Conservation (phyloP, 2,329 filamentous ascomycete species). For the Myriosclerotinia curreyana region DNA sequence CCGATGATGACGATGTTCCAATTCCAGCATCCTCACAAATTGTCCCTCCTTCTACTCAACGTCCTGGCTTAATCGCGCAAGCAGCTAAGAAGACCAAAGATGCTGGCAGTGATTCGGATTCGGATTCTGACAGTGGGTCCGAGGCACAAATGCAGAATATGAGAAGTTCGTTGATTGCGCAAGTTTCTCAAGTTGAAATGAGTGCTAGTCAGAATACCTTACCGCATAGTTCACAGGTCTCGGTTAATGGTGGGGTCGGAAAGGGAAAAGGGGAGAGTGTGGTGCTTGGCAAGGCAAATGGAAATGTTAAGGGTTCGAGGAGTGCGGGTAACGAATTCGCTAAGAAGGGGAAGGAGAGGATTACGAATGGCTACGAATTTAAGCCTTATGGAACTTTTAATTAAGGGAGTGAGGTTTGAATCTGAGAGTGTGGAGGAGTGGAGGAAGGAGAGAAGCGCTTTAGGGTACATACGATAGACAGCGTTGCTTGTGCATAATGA, state of each 20-base stretch:
- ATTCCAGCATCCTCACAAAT: constrained; percentile 4
- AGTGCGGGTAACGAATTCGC: constrained; percentile 21
- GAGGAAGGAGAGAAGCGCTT: background rate
- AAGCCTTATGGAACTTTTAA: constrained; percentile 17
- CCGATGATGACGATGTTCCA: background rate
- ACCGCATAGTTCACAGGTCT: background rate
- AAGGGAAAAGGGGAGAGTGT: background rate
- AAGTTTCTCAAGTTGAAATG: constrained; percentile 5
- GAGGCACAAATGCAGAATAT: constrained; percentile 1
- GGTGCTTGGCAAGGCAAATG: background rate
- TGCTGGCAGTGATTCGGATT: constrained; percentile 21
- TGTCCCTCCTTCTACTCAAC: constrained; percentile 7
- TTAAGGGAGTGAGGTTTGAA: background rate
- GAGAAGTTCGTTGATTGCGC: constrained; percentile 14
- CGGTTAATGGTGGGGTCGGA: constrained; percentile 7
- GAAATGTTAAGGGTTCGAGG: constrained; percentile 13
- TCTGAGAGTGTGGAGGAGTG: background rate
- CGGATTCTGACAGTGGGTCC: constrained; percentile 12
- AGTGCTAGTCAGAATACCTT: background rate
- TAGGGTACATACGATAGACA: background rate
- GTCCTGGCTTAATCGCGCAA: background rate
- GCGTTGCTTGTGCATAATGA: constrained; percentile 7
- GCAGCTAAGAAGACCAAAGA: constrained; percentile 4
- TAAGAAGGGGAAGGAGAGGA: constrained; percentile 15
- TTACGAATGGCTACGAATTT: constrained; percentile 21